Percentiles rank a stretch among this genome's conserved stretches.
Evolutionary conservation across 2,329 filamentous ascomycete genomes (phyloP).

Genomic region (Niveomyces coronatus): DNA sequence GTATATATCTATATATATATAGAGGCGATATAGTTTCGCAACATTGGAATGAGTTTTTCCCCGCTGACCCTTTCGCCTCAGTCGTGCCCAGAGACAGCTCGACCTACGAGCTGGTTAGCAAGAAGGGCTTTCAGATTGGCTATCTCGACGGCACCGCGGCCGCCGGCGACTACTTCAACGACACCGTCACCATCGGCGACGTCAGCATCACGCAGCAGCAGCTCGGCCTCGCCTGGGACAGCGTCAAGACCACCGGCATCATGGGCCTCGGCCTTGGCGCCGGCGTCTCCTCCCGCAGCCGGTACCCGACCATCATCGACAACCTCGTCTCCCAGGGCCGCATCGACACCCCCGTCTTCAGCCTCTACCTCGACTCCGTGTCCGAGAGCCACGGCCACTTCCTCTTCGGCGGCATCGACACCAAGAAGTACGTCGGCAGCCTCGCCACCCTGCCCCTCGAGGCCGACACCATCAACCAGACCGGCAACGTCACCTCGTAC

Average conservation of each 20-base stretch:
- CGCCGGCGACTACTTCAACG: constrained; percentile 46
- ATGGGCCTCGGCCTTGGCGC: constrained; percentile 48
- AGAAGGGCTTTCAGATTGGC: constrained; percentile 43
- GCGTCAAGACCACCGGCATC: constrained; percentile 42
- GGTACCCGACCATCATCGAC: constrained; percentile 52
- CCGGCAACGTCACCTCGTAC: constrained; percentile 30
- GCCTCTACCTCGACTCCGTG: constrained; percentile 59
- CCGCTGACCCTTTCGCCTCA: too few species aligned
- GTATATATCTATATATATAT: too few species aligned
- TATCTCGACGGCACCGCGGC: constrained; percentile 50
- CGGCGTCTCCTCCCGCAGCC: constrained; percentile 32
- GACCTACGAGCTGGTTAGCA: constrained; percentile 34
- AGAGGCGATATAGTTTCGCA: too few species aligned
- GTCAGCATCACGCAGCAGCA: constrained; percentile 38
- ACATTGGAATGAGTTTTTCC: too few species aligned
- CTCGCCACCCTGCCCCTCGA: constrained; percentile 36
- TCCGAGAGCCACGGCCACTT: constrained; percentile 55
- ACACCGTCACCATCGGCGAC: constrained; percentile 42
- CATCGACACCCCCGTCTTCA: constrained; percentile 56
- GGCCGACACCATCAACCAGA: constrained; percentile 27
- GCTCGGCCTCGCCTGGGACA: constrained; percentile 42
- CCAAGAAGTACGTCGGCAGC: constrained; percentile 56
- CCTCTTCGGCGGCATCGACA: constrained; percentile 72
- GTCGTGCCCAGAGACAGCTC: constrained; percentile 35
- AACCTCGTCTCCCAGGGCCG: constrained; percentile 50